Conservation (phyloP, 2,329 filamentous ascomycete species). For the Fusarium acutatum region DNA sequence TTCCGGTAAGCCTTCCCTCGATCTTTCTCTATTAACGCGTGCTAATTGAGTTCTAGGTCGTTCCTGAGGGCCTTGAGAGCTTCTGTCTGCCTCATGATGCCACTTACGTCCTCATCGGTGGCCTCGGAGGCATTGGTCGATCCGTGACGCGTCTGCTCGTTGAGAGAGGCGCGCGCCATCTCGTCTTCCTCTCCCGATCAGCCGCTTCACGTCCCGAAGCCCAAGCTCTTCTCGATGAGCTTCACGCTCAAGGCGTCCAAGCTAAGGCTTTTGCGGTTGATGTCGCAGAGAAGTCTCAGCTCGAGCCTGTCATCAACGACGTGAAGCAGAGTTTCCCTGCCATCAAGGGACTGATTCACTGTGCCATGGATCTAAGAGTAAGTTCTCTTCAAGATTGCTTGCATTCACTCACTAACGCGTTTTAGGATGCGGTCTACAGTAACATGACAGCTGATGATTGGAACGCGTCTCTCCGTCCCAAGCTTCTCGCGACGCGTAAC, state of each 20-base stretch:
- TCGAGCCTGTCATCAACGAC: constrained; percentile 13
- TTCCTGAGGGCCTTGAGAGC: neutral
- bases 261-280: neutral
- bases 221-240: neutral
- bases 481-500: neutral
- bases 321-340: constrained; percentile 13
- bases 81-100: neutral
- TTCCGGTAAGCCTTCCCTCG: neutral
- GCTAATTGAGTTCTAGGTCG: neutral
- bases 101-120: constrained; percentile 38
- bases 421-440: neutral
- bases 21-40: neutral
- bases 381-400: accelerated
- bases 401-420: neutral
- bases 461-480: neutral
- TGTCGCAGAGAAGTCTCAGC: constrained; percentile 18
- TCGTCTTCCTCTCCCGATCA: constrained; percentile 45
- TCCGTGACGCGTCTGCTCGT: constrained; percentile 31
- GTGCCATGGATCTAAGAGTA: constrained; percentile 36
- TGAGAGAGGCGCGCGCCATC: constrained; percentile 33
- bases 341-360: constrained; percentile 42
- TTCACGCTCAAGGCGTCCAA: neutral
- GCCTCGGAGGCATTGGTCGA: constrained; percentile 38
- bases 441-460: neutral
- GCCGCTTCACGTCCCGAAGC: neutral